Conservation (phyloP, 148 eudicot species). For the Polygonum aviculare region DNA sequence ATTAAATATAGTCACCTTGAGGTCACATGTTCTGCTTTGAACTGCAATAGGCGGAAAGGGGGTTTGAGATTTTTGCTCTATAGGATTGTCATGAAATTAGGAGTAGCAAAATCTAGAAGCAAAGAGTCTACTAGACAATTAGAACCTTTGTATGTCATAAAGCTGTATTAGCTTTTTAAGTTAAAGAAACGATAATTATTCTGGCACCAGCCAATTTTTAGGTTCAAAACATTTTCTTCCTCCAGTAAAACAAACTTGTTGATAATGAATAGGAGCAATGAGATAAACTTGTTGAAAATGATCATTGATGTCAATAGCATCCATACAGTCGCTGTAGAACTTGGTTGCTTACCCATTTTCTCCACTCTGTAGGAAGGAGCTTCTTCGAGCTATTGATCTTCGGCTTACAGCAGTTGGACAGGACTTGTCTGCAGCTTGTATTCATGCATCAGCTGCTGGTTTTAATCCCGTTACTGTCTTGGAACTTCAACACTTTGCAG, state of each 20-base stretch:
- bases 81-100: neutral
- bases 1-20: neutral
- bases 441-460: slow-evolving; percentile 76
- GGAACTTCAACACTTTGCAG: slow-evolving; percentile 87
- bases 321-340: neutral
- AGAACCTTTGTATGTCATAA: neutral
- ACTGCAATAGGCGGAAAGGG: neutral
- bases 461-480: slow-evolving; percentile 50
- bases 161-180: neutral
- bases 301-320: neutral
- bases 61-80: neutral
- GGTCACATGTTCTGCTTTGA: neutral
- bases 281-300: neutral
- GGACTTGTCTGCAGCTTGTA: slow-evolving; percentile 59
- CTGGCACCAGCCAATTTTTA: neutral
- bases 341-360: slow-evolving; percentile 3
- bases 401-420: slow-evolving; percentile 65
- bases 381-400: slow-evolving; percentile 80
- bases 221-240: neutral
- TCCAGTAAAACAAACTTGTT: neutral
- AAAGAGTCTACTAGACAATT: neutral
- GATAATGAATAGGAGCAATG: neutral
- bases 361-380: slow-evolving; percentile 62
- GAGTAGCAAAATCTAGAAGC: neutral
- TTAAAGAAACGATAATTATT: neutral